Evolutionary conservation across 1,284 basidiomycete species (phyloP).

Genomic region (Ustilago shanxiensis): DNA sequence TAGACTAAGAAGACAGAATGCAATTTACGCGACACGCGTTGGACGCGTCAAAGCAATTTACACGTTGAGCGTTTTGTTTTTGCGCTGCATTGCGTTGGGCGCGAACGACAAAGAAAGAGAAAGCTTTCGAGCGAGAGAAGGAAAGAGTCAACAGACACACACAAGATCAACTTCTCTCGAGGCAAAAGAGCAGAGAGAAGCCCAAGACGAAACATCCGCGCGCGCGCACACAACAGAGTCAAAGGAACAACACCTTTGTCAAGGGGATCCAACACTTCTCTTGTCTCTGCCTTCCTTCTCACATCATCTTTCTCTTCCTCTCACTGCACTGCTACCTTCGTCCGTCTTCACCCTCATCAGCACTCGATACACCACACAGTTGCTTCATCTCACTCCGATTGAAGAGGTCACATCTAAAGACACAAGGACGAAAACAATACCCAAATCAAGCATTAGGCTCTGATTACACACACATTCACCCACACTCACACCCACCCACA

Average conservation of each 20-base stretch:
- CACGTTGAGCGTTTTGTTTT: conserved; percentile 31
- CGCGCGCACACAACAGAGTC: conserved; percentile 11
- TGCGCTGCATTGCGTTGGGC: background rate
- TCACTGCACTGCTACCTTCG: background rate
- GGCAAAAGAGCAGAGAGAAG: conserved; percentile 76
- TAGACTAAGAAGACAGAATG: background rate
- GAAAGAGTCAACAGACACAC: background rate
- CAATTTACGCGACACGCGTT: conserved; percentile 48
- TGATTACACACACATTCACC: too few species aligned
- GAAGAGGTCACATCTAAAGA: background rate
- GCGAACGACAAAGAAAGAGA: background rate
- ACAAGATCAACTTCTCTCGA: conserved; percentile 62
- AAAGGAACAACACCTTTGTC: conserved; percentile 8
- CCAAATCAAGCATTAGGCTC: background rate
- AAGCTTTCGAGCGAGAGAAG: conserved; percentile 17
- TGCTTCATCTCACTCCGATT: background rate
- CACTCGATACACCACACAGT: too few species aligned
- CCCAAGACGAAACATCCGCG: background rate
- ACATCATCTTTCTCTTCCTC: conserved; percentile 38
- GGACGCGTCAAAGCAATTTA: conserved; percentile 41
- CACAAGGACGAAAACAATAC: background rate
- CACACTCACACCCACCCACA: background rate
- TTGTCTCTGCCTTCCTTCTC: conserved; percentile 72
- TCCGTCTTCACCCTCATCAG: background rate
- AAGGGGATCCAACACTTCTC: conserved; percentile 66